Evolutionary conservation across 331 rosid species (phyloP).

Genomic region (Cucumis variabilis): DNA sequence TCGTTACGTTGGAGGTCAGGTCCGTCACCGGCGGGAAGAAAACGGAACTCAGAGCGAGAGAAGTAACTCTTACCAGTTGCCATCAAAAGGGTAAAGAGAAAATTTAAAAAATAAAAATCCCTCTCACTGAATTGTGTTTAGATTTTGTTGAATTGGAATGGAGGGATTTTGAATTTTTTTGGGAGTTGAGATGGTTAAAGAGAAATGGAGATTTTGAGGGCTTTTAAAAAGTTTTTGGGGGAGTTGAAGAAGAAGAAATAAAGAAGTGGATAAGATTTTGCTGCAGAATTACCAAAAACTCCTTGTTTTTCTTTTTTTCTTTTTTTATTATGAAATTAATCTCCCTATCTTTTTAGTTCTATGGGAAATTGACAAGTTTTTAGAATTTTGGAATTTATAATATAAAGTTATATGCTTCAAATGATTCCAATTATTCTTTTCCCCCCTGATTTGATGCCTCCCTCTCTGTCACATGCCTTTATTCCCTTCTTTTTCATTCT

Average conservation of each 20-base stretch:
- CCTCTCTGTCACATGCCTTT: constrained; percentile 25
- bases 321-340: background rate
- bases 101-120: background rate
- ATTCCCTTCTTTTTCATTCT: background rate
- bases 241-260: background rate
- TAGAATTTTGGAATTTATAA: background rate
- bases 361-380: background rate
- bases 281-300: background rate
- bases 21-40: constrained; percentile 47
- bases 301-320: background rate
- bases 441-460: constrained; percentile 28
- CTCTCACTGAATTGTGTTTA: background rate
- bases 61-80: constrained; percentile 62
- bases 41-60: constrained; percentile 55
- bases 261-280: constrained; percentile 20
- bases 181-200: background rate
- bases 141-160: background rate
- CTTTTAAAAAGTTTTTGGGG: constrained; percentile 9
- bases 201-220: background rate
- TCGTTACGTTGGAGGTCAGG: constrained; percentile 40
- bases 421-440: constrained; percentile 27
- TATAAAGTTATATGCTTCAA: background rate
- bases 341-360: background rate
- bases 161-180: background rate
- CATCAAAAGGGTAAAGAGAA: constrained; percentile 38